Base-by-base conservation (phyloP, 768 basidiomycete genomes). In the Panellus pusillus region DNA sequence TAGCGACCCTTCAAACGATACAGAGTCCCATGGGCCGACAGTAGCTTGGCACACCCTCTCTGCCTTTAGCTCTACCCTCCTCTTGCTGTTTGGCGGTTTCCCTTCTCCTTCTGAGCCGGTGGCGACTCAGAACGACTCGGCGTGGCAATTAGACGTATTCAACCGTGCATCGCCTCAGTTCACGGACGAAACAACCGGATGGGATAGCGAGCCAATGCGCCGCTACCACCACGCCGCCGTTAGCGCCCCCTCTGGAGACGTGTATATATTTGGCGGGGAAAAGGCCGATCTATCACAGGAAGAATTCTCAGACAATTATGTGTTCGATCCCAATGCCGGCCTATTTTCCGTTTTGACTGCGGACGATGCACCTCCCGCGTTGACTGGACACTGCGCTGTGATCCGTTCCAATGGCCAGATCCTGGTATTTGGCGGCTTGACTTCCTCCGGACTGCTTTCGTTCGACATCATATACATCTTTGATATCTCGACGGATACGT, bases 41-140 rank as follows among this genome's bases (percentile, higher is more conserved):
- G 73, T 93, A 11, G 82, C 88, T 11, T 94, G 90, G 88, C 89
- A 93, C 65, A 83, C 88, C 1, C 71, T 94, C 39, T 86, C 89
- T 14, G 81, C 86, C 4, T 79, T 81, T 70, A 79, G 81, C 50
- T 69, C 75, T 14, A 71, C 80, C 8, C 57, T 75, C 19, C 57
- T 83, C 2, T 74, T 94, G 4, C 67, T 86, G 13, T 91, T 93
- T 54, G 93, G 93, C 18, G 93, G 93, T 15, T 76, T 84, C 60
- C 81, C 86, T 13, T 89, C 2, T 74, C 84, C 6, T 79, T 81
- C 61, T 82, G 84, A 8, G 60, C 69, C 19, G 74, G 76, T 38
- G 75, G 80, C 1, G 71, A 84, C 17, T 73, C 79, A 18, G 76
- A 75, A 20, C 66, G 86, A 94, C 70, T 93, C 92, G 3, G 81